Evolutionary conservation across 2,329 filamentous ascomycete species (phyloP).

Genomic region (Herpotrichia juniperi): DNA sequence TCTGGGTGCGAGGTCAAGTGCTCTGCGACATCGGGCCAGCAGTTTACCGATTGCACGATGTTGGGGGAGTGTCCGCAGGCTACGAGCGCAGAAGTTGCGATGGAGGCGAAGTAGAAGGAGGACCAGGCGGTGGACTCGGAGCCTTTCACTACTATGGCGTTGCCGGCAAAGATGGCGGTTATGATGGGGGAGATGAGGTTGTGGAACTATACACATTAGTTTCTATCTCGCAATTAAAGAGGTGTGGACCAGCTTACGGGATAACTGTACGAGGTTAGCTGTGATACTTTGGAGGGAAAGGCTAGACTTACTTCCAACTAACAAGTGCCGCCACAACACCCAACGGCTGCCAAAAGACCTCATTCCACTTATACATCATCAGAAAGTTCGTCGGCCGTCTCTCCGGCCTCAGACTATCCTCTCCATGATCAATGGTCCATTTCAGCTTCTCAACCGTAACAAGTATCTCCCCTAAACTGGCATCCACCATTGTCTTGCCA

Average conservation of each 20-base stretch:
- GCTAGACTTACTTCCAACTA: slow-evolving; percentile 82
- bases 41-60: slow-evolving; percentile 83
- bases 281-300: not conserved
- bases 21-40: slow-evolving; percentile 83
- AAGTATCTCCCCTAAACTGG: slow-evolving; percentile 90
- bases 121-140: slow-evolving; percentile 98
- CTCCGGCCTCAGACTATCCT: slow-evolving; percentile 75
- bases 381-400: slow-evolving; percentile 84
- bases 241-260: slow-evolving; percentile 42
- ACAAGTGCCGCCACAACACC: slow-evolving; percentile 92
- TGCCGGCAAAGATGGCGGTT: slow-evolving; percentile 87
- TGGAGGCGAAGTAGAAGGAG: slow-evolving; percentile 77
- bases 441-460: slow-evolving; percentile 92
- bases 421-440: slow-evolving; percentile 92
- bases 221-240: not conserved
- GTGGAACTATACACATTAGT: slow-evolving; percentile 68
- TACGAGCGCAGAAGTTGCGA: slow-evolving; percentile 77
- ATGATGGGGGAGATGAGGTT: slow-evolving; percentile 93
- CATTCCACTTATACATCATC: slow-evolving; percentile 95
- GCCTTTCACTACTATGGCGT: slow-evolving; percentile 89
- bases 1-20: slow-evolving; percentile 83
- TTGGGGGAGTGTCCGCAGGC: slow-evolving; percentile 83
- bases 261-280: slow-evolving; percentile 43
- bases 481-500: slow-evolving; percentile 95
- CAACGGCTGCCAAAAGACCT: slow-evolving; percentile 87